Base-by-base conservation (phyloP, 202 grass and related monocot species). In the Elaeis oleifera region DNA sequence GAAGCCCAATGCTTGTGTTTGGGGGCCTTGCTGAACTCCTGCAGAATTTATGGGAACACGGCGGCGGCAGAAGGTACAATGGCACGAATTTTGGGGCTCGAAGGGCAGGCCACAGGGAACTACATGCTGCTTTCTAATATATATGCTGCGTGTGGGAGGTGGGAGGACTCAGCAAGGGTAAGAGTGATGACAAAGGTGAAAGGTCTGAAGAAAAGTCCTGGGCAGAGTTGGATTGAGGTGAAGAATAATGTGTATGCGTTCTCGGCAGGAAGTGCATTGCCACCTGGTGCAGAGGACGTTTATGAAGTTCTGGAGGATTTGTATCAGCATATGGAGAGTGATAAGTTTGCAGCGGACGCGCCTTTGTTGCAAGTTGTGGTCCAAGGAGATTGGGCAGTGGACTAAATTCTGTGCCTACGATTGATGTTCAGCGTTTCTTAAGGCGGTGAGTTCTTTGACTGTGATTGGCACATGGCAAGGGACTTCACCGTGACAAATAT, bases 21-120 rank as follows among this genome's bases (percentile, higher is more conserved):
- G 69, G 87, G 87, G 18, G 82, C 79, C 5, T 63, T 90, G 73
- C 76, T 90, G n/a, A 86, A 73, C 63, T 83, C 83, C 16, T 86
- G 70, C 70, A 83, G 83, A 61, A 70, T 83, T 51, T 73, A 83
- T 6, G 82, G 73, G 49, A 53, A 80, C 21, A 9, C 69, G 0
- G 26, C 62, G 4, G 6, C 83, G 25, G 73, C 79, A 0, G 61
- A 90, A 48, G 65, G 74, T 13, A 65, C 73, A 27, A 26, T 78
- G 5, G 70, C 66, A 11, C 71, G 59, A 23, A 59, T 82, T 56
- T 18, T 83, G 76, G 69, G 49, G 5, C 23, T 29, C 13, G 66
- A 77, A 44, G 63, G 18, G 4, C 58, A 62, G 17, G 52, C 19
- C 49, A 75, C 79, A 1, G 76, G 87, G 50, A 86, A 78, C 60